Evolutionary conservation across 805 yeast species (phyloP).

Genomic region (Schwanniomyces yamadae): DNA sequence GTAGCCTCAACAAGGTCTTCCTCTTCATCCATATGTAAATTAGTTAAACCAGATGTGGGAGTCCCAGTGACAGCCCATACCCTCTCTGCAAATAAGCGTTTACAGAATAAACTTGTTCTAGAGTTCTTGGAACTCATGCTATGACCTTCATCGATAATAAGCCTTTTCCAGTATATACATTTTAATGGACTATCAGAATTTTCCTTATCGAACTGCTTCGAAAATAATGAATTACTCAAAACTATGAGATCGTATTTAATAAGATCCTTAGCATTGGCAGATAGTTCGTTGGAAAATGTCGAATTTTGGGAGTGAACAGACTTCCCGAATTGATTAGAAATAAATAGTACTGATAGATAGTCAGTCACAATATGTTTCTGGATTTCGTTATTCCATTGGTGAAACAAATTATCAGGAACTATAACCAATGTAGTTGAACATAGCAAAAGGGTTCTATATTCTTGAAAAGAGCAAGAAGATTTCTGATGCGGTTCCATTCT

Average conservation of each 20-base stretch:
- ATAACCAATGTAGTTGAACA: conserved; percentile 58
- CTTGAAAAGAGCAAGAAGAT: conserved; percentile 9
- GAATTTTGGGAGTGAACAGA: conserved; percentile 12
- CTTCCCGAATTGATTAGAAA: conserved; percentile 32
- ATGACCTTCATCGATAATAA: conserved; percentile 78
- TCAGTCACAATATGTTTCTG: conserved; percentile 49
- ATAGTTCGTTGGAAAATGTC: conserved; percentile 18
- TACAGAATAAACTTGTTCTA: conserved; percentile 49
- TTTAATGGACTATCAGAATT: conserved; percentile 34
- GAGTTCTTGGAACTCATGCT: conserved; percentile 55
- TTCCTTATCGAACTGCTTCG: conserved; percentile 34
- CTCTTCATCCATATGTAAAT: conserved; percentile 48
- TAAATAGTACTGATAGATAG: conserved; percentile 32
- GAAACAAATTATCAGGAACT: conserved; percentile 64
- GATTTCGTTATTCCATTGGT: conserved; percentile 64
- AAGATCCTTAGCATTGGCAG: conserved; percentile 28
- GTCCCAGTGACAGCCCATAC: conserved; percentile 78
- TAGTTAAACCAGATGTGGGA: conserved; percentile 69
- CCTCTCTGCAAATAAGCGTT: conserved; percentile 52
- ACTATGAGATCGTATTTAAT: conserved; percentile 53
- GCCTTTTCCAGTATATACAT: conserved; percentile 60
- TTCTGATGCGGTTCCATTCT: conserved; percentile 10
- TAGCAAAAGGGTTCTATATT: conserved; percentile 35
- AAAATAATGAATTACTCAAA: conserved; percentile 47
- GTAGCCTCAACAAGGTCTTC: conserved; percentile 7